phyloP scores from a whole-genome alignment of 2,329 filamentous ascomycete genomes.

The Lachnellula hyalina region DNA sequence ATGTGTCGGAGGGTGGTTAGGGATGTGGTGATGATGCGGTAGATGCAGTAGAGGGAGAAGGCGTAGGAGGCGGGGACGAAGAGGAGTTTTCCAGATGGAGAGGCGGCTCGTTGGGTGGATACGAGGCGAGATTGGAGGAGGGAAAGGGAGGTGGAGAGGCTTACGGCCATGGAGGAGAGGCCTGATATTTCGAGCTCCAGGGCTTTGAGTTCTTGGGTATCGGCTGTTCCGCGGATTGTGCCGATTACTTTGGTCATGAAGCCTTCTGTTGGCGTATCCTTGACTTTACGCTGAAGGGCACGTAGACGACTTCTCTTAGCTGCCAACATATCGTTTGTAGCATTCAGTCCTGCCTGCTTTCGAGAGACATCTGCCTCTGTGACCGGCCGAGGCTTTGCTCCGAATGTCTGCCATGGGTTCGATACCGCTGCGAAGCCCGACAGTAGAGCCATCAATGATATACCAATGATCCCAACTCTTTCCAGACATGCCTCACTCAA shows the following conservation, averaged over 20 bases:
- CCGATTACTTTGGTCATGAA: slow-evolving; percentile 72
- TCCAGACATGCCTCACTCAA: slow-evolving; percentile 49
- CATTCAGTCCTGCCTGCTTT: slow-evolving; percentile 73
- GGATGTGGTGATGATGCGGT: slow-evolving; percentile 70
- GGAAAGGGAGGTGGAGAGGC: slow-evolving; percentile 60
- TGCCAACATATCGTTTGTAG: slow-evolving; percentile 72
- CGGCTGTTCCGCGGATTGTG: slow-evolving; percentile 58
- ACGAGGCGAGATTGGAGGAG: slow-evolving; percentile 58
- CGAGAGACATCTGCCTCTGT: slow-evolving; percentile 70
- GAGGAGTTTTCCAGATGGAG: slow-evolving; percentile 58
- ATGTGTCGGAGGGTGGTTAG: slow-evolving; percentile 61
- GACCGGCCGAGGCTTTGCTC: slow-evolving; percentile 57
- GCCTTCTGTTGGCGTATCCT: slow-evolving; percentile 41
- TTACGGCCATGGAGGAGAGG: slow-evolving; percentile 72
- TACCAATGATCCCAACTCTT: slow-evolving; percentile 77
- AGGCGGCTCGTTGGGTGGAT: slow-evolving; percentile 62
- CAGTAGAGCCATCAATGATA: slow-evolving; percentile 80
- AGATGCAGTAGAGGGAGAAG: slow-evolving; percentile 80
- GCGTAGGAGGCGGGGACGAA: slow-evolving; percentile 56
- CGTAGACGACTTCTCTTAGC: slow-evolving; percentile 70
- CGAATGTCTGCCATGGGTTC: slow-evolving; percentile 79
- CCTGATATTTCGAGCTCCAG: slow-evolving; percentile 73
- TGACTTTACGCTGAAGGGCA: slow-evolving; percentile 60
- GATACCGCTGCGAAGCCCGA: slow-evolving; percentile 87
- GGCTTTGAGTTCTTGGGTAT: slow-evolving; percentile 52